These are phyloP conservation scores for Trametes cubensis DNA, from an alignment of 768 basidiomycete species.

Conservation along the genomic window DNA sequence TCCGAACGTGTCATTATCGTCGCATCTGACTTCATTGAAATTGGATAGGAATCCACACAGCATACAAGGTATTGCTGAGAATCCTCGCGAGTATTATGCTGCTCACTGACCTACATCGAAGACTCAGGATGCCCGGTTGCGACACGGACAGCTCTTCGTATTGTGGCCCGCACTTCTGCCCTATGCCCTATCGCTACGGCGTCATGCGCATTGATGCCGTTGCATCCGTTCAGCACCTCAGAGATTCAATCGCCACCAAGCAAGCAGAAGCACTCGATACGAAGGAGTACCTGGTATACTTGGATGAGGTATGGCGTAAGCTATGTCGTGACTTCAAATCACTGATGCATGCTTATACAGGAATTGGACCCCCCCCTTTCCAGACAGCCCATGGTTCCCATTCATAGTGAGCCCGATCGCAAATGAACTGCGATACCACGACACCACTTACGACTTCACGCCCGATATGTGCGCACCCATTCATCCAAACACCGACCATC, in stretches of 20 bases:
- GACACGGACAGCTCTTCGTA: too few relatives aligned
- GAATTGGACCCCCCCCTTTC: not conserved
- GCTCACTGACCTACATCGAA: too few relatives aligned
- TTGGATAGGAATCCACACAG: too few relatives aligned
- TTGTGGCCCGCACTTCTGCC: not conserved
- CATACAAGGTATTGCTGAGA: too few relatives aligned
- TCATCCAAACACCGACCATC: constrained; percentile 2
- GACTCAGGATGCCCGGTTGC: too few relatives aligned
- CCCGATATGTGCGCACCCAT: constrained; percentile 28
- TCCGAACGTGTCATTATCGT: too few relatives aligned
- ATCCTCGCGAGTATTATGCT: too few relatives aligned
- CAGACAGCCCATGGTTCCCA: not conserved
- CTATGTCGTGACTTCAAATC: not conserved
- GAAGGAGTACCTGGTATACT: not conserved
- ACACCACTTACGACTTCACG: not conserved
- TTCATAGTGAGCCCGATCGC: not conserved
- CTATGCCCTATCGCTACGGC: not conserved
- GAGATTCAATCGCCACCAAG: not conserved
- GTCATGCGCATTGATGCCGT: not conserved
- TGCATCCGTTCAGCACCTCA: not conserved
- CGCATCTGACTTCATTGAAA: too few relatives aligned
- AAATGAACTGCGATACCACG: not conserved
- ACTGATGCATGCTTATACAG: not conserved
- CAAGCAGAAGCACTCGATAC: not conserved
- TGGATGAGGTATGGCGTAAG: not conserved